Evolutionary conservation across 805 yeast genomes (phyloP), one percentile per base, ranked within the genome.

Genomic region (Cyberlindnera lachancei): DNA sequence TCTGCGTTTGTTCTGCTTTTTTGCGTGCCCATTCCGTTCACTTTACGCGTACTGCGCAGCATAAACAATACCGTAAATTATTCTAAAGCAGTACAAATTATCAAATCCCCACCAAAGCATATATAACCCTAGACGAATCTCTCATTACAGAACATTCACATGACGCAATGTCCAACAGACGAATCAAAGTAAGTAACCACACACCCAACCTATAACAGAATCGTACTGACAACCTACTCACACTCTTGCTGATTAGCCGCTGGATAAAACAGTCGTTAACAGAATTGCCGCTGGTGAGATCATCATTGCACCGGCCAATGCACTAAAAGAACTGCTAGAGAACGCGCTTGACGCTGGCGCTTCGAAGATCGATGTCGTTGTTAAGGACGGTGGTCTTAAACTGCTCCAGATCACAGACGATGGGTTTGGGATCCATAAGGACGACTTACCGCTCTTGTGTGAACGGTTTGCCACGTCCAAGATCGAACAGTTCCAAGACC

Each of bases 251-350:
- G n/a, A 16, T 3, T 12, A 62, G 58, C 60, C 72, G 13, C 67
- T 90, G 16, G 92, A 80, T 27, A 61, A 61, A 12, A 54, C 73
- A 3, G 96, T 88, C 15, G 83, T 92, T 30, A 88, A 87, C 54
- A 73, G 79, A 40, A 92, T 92, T 18, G 98, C 98, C 0, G 98
- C 98, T 1, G 98, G 98, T 1, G 97, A 92, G 59, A 85, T 92
- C 58, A 84, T 92, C 36, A 71, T 88, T 18, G 90, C 88, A 5
- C 97, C 98, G 0, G 82, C 90, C 5, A 92, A 90, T 53, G 98
- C 98, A 0, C 61, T 92, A 25, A 92, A 92, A 52, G 98, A 92
- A 55, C 63, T 92, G 62, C 61, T 92, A 38, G 98, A 92, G 59
- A 92, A 92, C 62, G 73, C 94, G 6, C 75, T 92, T 10, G 98